Evolutionary conservation across 805 yeast genomes (phyloP).

Genomic region (Teunomyces tritomae): DNA sequence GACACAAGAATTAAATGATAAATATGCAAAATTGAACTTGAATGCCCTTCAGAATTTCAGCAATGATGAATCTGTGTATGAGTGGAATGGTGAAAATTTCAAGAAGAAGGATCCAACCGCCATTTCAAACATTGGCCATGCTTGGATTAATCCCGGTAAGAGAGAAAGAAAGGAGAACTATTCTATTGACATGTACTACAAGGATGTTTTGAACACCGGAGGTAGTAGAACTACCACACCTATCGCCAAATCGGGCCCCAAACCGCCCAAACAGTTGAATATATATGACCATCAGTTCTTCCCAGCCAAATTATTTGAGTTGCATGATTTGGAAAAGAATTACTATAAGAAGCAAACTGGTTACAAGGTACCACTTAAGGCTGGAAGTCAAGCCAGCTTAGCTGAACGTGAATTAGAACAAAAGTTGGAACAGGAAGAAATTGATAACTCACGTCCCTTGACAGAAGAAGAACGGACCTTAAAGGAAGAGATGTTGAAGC

Average conservation of each 20-base stretch:
- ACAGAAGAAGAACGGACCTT: slow-evolving; percentile 76
- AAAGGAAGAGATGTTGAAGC: slow-evolving; percentile 53
- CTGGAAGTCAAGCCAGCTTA: slow-evolving; percentile 43
- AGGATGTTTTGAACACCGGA: slow-evolving; percentile 74
- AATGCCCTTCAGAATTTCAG: slow-evolving; percentile 78
- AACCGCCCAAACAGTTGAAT: slow-evolving; percentile 80
- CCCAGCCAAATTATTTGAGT: slow-evolving; percentile 69
- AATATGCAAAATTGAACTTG: slow-evolving; percentile 65
- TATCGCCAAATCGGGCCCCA: slow-evolving; percentile 55
- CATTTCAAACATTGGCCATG: slow-evolving; percentile 48
- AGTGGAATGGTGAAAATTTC: slow-evolving; percentile 85
- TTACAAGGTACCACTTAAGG: slow-evolving; percentile 60
- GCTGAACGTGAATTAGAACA: slow-evolving; percentile 41
- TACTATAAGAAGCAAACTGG: slow-evolving; percentile 68
- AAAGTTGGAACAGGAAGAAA: slow-evolving; percentile 65
- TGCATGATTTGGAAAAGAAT: slow-evolving; percentile 79
- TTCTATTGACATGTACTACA: slow-evolving; percentile 82
- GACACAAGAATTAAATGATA: slow-evolving; percentile 58
- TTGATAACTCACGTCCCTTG: slow-evolving; percentile 73
- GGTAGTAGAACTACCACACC: slow-evolving; percentile 40
- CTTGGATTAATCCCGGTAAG: slow-evolving; percentile 84
- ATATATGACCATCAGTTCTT: slow-evolving; percentile 90
- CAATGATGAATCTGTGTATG: slow-evolving; percentile 67
- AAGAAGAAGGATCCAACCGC: slow-evolving; percentile 57
- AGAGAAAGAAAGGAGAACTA: slow-evolving; percentile 83